Conservation (phyloP, 1,284 basidiomycete genomes). For the Fomitopsis palustris region DNA sequence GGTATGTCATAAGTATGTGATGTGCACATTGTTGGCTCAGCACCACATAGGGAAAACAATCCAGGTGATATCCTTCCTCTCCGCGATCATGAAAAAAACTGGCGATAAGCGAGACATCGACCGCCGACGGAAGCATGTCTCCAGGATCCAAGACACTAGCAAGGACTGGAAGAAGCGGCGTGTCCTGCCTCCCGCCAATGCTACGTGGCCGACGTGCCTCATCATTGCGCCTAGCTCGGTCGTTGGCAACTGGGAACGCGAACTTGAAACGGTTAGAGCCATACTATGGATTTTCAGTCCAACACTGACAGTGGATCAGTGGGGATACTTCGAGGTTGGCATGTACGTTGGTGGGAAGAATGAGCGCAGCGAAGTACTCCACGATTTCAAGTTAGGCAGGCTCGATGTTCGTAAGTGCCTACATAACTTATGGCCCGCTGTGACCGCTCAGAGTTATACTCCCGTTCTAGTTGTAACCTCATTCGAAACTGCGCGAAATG, state of each 20-base stretch:
- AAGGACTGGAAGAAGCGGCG: constrained; percentile 47
- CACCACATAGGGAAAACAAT: constrained; percentile 66
- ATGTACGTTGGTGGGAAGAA: constrained; percentile 52
- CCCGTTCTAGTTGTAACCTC: constrained; percentile 53
- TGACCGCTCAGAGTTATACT: neutral
- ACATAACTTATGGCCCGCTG: neutral
- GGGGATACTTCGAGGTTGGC: constrained; percentile 81
- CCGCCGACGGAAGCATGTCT: constrained; percentile 61
- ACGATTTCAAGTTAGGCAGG: constrained; percentile 70
- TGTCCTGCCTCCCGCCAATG: constrained; percentile 60
- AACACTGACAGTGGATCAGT: constrained; percentile 37
- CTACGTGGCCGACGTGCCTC: constrained; percentile 75
- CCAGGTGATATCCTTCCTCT: constrained; percentile 84
- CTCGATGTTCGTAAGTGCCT: constrained; percentile 63
- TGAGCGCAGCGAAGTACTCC: constrained; percentile 50
- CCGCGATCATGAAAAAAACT: constrained; percentile 80
- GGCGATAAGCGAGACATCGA: constrained; percentile 59
- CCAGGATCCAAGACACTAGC: constrained; percentile 54
- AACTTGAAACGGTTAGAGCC: constrained; percentile 60
- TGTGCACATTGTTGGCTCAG: neutral
- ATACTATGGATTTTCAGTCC: neutral
- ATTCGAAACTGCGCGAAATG: constrained; percentile 63
- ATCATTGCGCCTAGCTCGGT: constrained; percentile 81
- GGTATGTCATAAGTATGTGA: constrained; percentile 16
- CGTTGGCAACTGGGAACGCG: constrained; percentile 78